Base-by-base conservation (phyloP, 192 early-diverging fungal species). In the Podochytrium sp. region DNA sequence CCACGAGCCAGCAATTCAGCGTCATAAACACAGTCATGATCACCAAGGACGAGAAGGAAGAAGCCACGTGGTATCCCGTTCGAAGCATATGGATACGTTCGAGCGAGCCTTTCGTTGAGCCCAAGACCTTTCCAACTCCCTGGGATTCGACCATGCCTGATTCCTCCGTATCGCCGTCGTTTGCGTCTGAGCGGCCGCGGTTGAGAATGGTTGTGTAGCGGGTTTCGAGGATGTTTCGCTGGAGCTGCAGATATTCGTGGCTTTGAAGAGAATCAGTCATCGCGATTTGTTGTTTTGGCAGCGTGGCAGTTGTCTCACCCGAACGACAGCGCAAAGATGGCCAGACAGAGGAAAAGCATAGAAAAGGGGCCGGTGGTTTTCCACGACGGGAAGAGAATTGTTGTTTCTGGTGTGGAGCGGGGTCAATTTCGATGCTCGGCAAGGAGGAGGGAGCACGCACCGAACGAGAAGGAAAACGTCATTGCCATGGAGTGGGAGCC, bases 11-110 rank as follows among this genome's bases (percentile, higher is more conserved):
- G 27, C 39, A 32, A 27, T 74, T 74, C 1, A 74, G 34, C 4
- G 72, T 38, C 72, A 74, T 74, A 25, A 74, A 74, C 18, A 74
- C 61, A 34, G 72, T 74, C 72, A 74, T 74, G 32, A 74, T 49
- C 32, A 52, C 35, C 10, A 74, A 62, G 3, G 42, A 51, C 20
- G 49, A 25, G 39, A 74, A 61, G n/a, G 72, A 47, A n/a, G 32
- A 51, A 7, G 18, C 51, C 6, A 69, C 66, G 35, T 69, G 66
- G 40, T 55, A 69, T 29, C n/a, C 37, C 35, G 66, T 69, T 20
- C 66, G 66, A 7, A 34, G 10, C 6, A 56, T 23, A n/a, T 69
- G 66, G 12, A 20, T 23, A 12, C 40, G 10, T 38, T 56, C 66
- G 12, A 55, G 35, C 7, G 12, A 14, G 0, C 23, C 64, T 34